Evolutionary conservation across 305 asterid species (phyloP).

Genomic region (Nicotiana rustica): DNA sequence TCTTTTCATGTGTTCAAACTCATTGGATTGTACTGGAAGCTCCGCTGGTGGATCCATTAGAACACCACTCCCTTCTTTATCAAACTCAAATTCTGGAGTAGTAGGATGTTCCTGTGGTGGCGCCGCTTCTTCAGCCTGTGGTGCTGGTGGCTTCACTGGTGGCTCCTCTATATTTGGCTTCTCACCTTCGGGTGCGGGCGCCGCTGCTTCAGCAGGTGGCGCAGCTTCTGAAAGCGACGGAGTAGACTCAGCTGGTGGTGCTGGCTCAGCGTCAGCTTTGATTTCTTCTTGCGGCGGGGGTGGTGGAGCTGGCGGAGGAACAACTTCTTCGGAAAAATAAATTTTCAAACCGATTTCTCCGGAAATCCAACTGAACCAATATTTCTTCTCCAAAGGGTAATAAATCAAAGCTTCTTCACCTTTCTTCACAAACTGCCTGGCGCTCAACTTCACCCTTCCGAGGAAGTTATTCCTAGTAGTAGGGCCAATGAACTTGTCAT

Average conservation of each 20-base stretch:
- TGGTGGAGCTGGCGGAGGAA: slow-evolving; percentile 58
- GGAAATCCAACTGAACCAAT: slow-evolving; percentile 65
- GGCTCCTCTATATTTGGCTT: slow-evolving; percentile 43
- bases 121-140: slow-evolving; percentile 35
- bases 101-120: slow-evolving; percentile 38
- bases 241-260: slow-evolving; percentile 33
- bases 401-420: slow-evolving; percentile 88
- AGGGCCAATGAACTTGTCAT: slow-evolving; percentile 71
- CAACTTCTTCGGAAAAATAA: slow-evolving; percentile 61
- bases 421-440: slow-evolving; percentile 79
- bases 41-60: slow-evolving; percentile 37
- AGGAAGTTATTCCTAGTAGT: slow-evolving; percentile 78
- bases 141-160: slow-evolving; percentile 38
- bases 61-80: slow-evolving; percentile 37
- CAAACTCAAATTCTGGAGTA: slow-evolving; percentile 36
- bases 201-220: too few species aligned
- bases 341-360: slow-evolving; percentile 85
- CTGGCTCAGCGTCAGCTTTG: slow-evolving; percentile 30
- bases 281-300: slow-evolving; percentile 43
- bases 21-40: slow-evolving; percentile 38
- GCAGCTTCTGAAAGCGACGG: slow-evolving; percentile 32
- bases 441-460: slow-evolving; percentile 62
- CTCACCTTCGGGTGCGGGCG: slow-evolving; percentile 32
- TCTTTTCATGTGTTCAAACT: slow-evolving; percentile 51
- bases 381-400: slow-evolving; percentile 77